Evolutionary conservation across 1,284 basidiomycete genomes (phyloP).

Genomic region (Amylostereum areolatum): DNA sequence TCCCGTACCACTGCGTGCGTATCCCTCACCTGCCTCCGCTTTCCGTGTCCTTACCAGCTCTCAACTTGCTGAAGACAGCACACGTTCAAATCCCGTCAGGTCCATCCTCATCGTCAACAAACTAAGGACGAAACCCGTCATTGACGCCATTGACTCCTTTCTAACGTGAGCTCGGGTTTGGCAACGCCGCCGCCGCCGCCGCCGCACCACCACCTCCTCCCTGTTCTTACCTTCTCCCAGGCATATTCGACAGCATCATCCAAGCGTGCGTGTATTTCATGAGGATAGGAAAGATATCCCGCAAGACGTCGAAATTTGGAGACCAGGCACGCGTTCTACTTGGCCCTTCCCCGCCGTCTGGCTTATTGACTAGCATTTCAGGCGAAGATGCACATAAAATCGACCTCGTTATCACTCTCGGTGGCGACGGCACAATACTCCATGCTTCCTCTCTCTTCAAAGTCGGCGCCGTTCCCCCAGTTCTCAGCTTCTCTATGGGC

Average conservation of each 20-base stretch:
- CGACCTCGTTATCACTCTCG: constrained; percentile 87
- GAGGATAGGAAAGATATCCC: constrained; percentile 69
- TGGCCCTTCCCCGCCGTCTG: constrained; percentile 7
- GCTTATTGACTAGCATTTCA: no score
- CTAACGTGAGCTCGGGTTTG: constrained; percentile 43
- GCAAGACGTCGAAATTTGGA: constrained; percentile 58
- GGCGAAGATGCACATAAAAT: constrained; percentile 53
- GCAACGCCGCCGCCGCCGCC: background rate
- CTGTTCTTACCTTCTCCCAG: constrained; percentile 26
- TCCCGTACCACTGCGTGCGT: no score
- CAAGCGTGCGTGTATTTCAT: constrained; percentile 69
- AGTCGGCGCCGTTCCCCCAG: constrained; percentile 85
- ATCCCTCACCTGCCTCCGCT: no score
- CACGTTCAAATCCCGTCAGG: constrained; percentile 20
- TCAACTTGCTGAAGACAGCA: constrained; percentile 13
- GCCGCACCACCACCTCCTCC: background rate
- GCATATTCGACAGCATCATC: constrained; percentile 60
- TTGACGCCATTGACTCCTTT: constrained; percentile 66
- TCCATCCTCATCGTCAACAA: constrained; percentile 73
- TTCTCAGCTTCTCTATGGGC: constrained; percentile 95
- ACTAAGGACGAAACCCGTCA: constrained; percentile 65
- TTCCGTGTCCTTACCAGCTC: no score
- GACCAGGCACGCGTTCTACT: constrained; percentile 36
- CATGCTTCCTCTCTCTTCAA: constrained; percentile 93
- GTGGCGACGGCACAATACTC: constrained; percentile 94